Evolutionary conservation across 2,329 filamentous ascomycete species (phyloP).

Genomic region (Zasmidium citrigriseum): DNA sequence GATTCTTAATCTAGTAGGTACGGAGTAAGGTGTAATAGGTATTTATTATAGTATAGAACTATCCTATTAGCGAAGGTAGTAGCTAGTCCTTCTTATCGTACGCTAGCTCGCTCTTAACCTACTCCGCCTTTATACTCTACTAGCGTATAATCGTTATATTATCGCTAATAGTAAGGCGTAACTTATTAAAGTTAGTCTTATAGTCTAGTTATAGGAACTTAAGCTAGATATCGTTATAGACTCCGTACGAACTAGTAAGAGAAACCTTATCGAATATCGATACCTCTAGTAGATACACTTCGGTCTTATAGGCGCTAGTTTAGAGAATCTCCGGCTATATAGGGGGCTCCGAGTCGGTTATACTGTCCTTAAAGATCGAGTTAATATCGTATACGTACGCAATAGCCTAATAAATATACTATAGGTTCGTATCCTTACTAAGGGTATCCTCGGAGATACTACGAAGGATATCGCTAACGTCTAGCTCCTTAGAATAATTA

Average conservation of each 20-base stretch:
- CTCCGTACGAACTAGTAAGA: neutral
- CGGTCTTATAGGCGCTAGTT: neutral
- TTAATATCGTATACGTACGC: no score
- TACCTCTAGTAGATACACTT: neutral
- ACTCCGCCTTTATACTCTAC: neutral
- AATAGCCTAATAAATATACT: neutral
- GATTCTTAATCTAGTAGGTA: neutral
- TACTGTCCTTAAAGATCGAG: no score
- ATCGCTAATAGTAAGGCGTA: neutral
- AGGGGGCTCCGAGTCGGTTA: no score
- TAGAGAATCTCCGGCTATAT: no score
- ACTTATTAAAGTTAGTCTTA: neutral
- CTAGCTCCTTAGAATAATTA: no score
- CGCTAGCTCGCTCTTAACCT: neutral
- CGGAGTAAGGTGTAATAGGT: neutral
- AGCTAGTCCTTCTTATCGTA: neutral
- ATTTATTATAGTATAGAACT: neutral
- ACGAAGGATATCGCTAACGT: neutral
- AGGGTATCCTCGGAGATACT: neutral
- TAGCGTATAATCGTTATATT: neutral
- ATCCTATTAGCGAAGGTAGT: neutral
- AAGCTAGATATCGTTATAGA: neutral
- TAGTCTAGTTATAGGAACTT: neutral
- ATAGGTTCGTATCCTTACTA: neutral
- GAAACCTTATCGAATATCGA: neutral